Evolutionary conservation across 1,284 basidiomycete genomes (phyloP).

Genomic region (Boletellus dicymbophilus): DNA sequence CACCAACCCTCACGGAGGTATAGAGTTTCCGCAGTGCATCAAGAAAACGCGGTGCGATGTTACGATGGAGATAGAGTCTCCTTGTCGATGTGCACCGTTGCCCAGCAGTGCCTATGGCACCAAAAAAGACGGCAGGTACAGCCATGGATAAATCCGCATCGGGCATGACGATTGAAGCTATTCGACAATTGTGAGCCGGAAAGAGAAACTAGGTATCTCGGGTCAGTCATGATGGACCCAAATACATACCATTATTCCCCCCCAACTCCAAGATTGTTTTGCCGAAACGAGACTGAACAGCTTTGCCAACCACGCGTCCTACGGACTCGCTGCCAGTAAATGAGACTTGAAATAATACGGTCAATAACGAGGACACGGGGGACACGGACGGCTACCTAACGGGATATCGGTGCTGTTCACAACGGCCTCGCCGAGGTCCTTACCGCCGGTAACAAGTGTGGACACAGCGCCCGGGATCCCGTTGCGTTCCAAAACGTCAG

Average conservation of each 20-base stretch:
- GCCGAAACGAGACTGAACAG: constrained; percentile 80
- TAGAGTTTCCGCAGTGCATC: constrained; percentile 76
- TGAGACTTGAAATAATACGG: constrained; percentile 54
- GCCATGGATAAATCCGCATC: constrained; percentile 92
- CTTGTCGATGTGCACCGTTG: constrained; percentile 95
- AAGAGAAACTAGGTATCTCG: constrained; percentile 18
- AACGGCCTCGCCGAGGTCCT: constrained; percentile 78
- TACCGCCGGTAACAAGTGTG: constrained; percentile 81
- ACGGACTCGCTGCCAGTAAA: constrained; percentile 94
- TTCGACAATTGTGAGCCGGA: constrained; percentile 19
- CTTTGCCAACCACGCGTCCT: constrained; percentile 81
- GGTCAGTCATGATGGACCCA: constrained; percentile 10
- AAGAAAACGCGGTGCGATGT: constrained; percentile 78
- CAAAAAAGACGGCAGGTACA: constrained; percentile 89
- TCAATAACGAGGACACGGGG: constrained; percentile 1
- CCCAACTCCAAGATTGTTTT: constrained; percentile 90
- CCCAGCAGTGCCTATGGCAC: constrained; percentile 92
- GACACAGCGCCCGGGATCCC: constrained; percentile 83
- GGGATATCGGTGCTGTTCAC: constrained; percentile 76
- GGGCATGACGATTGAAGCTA: constrained; percentile 88
- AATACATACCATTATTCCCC: constrained; percentile 83
- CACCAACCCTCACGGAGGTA: constrained; percentile 68
- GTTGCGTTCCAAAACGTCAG: constrained; percentile 80
- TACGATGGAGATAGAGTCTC: constrained; percentile 84
- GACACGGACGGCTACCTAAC: constrained; percentile 46